Conservation (phyloP, 2,329 filamentous ascomycete genomes). For the Colletotrichum camelliae region DNA sequence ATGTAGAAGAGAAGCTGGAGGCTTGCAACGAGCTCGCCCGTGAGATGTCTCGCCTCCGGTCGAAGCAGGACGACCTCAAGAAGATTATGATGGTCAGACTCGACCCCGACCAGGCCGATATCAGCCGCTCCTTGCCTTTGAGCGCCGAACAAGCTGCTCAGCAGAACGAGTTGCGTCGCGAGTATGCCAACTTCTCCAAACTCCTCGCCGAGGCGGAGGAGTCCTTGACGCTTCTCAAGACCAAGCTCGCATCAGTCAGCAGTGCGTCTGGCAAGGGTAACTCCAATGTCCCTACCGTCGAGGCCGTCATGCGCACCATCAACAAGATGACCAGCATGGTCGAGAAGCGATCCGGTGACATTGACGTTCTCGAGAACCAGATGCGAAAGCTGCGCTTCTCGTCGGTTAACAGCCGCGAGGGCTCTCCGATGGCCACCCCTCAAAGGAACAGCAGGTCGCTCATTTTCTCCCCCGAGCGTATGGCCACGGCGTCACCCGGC, state of each 20-base stretch:
- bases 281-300: slow-evolving; percentile 77
- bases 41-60: slow-evolving; percentile 74
- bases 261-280: slow-evolving; percentile 50
- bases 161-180: slow-evolving; percentile 80
- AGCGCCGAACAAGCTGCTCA: slow-evolving; percentile 83
- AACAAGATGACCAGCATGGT: slow-evolving; percentile 91
- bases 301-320: slow-evolving; percentile 91
- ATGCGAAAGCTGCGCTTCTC: slow-evolving; percentile 74
- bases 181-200: slow-evolving; percentile 76
- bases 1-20: slow-evolving; percentile 72
- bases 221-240: slow-evolving; percentile 77
- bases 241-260: slow-evolving; percentile 70
- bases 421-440: slow-evolving; percentile 45
- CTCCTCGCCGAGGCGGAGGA: slow-evolving; percentile 82
- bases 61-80: slow-evolving; percentile 79
- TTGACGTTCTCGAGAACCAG: slow-evolving; percentile 88
- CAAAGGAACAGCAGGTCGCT: slow-evolving; percentile 37
- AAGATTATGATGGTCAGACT: slow-evolving; percentile 74
- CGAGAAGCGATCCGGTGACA: slow-evolving; percentile 87
- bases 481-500: slow-evolving; percentile 42
- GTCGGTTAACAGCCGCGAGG: slow-evolving; percentile 45
- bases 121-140: slow-evolving; percentile 74
- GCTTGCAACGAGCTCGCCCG: slow-evolving; percentile 71
- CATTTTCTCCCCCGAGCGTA: slow-evolving; percentile 48
- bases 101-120: slow-evolving; percentile 71